Evolutionary conservation across 768 basidiomycete genomes (phyloP).

Genomic region (Coprinopsis sp.): DNA sequence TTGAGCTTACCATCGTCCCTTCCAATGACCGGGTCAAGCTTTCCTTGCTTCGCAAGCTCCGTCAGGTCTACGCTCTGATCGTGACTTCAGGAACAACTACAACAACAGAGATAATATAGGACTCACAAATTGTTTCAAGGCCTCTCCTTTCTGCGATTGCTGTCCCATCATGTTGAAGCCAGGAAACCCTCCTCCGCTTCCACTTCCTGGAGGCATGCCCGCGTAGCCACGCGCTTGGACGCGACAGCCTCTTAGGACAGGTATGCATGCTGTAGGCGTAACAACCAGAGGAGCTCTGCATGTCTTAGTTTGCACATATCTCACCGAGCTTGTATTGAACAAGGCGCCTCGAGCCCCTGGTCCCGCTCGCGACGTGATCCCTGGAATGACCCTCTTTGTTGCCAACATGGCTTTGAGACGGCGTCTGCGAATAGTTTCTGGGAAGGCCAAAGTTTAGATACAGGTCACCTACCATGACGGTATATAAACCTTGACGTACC

Average conservation of each 20-base stretch:
- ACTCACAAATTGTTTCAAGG: slow-evolving; percentile 71
- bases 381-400: neutral
- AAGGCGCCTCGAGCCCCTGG: no score
- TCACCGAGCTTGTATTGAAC: neutral
- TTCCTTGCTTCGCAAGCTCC: slow-evolving; percentile 76
- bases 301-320: slow-evolving; percentile 20
- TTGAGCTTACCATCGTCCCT: slow-evolving; percentile 64
- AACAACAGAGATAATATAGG: neutral
- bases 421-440: no score
- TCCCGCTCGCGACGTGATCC: neutral
- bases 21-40: slow-evolving; percentile 88
- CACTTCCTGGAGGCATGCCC: slow-evolving; percentile 41
- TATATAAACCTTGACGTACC: no score
- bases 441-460: no score
- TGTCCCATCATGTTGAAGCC: slow-evolving; percentile 54
- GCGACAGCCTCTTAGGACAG: neutral
- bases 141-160: slow-evolving; percentile 76
- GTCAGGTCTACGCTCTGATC: slow-evolving; percentile 77
- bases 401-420: neutral
- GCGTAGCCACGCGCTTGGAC: slow-evolving; percentile 39
- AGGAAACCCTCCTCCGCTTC: slow-evolving; percentile 50
- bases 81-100: neutral
- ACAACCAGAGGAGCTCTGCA: slow-evolving; percentile 22
- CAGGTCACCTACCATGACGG: no score
- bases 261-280: slow-evolving; percentile 20